Evolutionary conservation across 768 basidiomycete genomes (phyloP), one percentile per base, ranked within the genome.

Genomic region (Rhizopogon vinicolor): DNA sequence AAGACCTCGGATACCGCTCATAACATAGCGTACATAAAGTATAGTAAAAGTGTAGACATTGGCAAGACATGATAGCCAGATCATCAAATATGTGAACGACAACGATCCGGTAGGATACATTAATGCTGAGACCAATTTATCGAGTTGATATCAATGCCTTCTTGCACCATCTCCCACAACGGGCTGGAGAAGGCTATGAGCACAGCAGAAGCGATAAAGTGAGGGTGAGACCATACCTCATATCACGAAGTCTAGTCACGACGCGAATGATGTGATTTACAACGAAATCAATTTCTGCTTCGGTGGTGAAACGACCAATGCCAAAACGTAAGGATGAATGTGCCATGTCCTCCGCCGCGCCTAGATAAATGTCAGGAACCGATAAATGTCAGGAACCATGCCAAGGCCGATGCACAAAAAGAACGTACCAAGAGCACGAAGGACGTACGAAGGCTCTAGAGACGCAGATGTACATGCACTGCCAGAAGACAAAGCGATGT

Each of bases 111-210:
- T 25, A 48, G 13, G 46, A 53, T 51, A 55, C 48, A 51, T 74
- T 70, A 81, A 60, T 80, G 78, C 54, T 78, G 91, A 44, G 91
- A 89, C 95, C 95, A 98, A 73, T 98, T 83, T 68, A 98, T 99
- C 16, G 89, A 80, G 67, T 86, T 93, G 62, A 98, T 83, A 70
- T 99, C 97, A 57, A 98, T 95, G 42, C 96, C 96, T 68, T 98
- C 97, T 73, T 97, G 93, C 14, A 98, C 95, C 95, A 99, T 98
- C 75, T 99, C 97, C 96, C 96, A 99, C 52, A 99, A 73, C 35
- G 97, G 97, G 66, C 93, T 92, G 58, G 1, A 50, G 28, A 22
- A 40, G 45, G 48, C 25, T 31, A 25, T 51, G 48, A 52, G 49
- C 48, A 63, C 29, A 60, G 49, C 31, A 57, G 50, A 52, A 58